Conservation (phyloP, 306 rosid genomes). For the Begonia masoniana region DNA sequence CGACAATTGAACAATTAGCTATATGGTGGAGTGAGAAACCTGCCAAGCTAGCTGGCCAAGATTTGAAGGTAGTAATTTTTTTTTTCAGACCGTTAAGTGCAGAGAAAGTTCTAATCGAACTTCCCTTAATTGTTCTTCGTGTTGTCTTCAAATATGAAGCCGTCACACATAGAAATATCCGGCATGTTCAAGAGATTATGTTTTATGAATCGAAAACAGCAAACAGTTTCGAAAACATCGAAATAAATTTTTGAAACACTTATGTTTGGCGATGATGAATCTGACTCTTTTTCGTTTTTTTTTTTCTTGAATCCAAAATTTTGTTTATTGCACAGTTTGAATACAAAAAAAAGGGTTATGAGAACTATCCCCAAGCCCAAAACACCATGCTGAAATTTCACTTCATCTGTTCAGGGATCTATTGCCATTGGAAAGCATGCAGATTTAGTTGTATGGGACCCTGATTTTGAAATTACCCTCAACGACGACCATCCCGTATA, state of each 20-base stretch:
- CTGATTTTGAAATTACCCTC: constrained; percentile 65
- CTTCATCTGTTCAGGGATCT: constrained; percentile 37
- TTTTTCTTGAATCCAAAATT: neutral
- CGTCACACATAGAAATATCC: too few species aligned
- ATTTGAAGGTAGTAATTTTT: constrained; percentile 45
- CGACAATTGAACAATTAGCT: constrained; percentile 61
- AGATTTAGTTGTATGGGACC: constrained; percentile 85
- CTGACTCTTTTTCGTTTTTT: neutral
- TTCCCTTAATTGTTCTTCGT: neutral
- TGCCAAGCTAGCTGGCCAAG: constrained; percentile 60
- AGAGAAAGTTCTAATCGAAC: neutral
- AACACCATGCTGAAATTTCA: neutral
- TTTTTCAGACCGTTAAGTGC: neutral
- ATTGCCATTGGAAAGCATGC: constrained; percentile 71
- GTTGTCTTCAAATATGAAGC: neutral
- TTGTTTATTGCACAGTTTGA: too few species aligned
- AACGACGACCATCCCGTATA: constrained; percentile 37
- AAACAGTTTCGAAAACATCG: neutral
- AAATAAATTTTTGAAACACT: too few species aligned
- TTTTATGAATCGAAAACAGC: neutral
- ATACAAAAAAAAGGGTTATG: neutral
- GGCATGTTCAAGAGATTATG: neutral
- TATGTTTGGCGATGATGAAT: too few species aligned
- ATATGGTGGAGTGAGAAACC: constrained; percentile 91
- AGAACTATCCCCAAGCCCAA: too few species aligned